Percentiles rank a stretch among this genome's conserved stretches.
Conservation (phyloP, 352 stramenopile genomes). For the Phytopythium ostracodes region DNA sequence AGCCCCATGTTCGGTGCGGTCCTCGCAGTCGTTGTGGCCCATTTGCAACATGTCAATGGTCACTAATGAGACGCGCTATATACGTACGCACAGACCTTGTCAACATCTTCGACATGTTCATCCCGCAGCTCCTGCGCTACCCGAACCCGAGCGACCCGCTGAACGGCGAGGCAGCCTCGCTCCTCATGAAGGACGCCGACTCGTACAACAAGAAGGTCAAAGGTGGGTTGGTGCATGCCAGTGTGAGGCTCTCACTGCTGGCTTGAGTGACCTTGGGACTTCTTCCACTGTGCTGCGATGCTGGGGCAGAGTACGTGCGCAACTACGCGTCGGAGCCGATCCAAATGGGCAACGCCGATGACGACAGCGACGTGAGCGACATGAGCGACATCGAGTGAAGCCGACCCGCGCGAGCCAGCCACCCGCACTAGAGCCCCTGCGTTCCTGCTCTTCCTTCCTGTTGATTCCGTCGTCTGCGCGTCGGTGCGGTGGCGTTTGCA, state of each 20-base stretch:
- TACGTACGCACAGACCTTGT: slow-evolving; percentile 64
- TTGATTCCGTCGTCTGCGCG: slow-evolving; percentile 17
- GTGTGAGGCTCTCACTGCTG: background rate
- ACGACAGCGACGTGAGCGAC: slow-evolving; percentile 81
- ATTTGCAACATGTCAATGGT: background rate
- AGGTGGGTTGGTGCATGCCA: slow-evolving; percentile 28
- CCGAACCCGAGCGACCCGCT: slow-evolving; percentile 91
- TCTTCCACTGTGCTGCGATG: background rate
- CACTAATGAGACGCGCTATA: background rate
- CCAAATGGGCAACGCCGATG: slow-evolving; percentile 62
- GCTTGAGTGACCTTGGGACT: background rate
- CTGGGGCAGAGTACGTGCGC: slow-evolving; percentile 70
- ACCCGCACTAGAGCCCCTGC: slow-evolving; percentile 2
- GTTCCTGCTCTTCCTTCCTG: slow-evolving; percentile 2
- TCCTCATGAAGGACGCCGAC: slow-evolving; percentile 87
- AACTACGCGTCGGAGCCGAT: slow-evolving; percentile 76
- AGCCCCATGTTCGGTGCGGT: slow-evolving; percentile 82
- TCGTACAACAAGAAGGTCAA: slow-evolving; percentile 88
- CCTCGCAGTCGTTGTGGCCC: background rate
- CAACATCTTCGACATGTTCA: slow-evolving; percentile 93
- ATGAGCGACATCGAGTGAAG: slow-evolving; percentile 74
- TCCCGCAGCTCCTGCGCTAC: slow-evolving; percentile 91
- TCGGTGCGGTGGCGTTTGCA: slow-evolving; percentile 13
- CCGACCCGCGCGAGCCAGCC: background rate
- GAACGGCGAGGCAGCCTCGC: slow-evolving; percentile 86